phyloP scores from a whole-genome alignment of 2,329 filamentous ascomycete genomes.

The Salinomyces thailandicus region DNA sequence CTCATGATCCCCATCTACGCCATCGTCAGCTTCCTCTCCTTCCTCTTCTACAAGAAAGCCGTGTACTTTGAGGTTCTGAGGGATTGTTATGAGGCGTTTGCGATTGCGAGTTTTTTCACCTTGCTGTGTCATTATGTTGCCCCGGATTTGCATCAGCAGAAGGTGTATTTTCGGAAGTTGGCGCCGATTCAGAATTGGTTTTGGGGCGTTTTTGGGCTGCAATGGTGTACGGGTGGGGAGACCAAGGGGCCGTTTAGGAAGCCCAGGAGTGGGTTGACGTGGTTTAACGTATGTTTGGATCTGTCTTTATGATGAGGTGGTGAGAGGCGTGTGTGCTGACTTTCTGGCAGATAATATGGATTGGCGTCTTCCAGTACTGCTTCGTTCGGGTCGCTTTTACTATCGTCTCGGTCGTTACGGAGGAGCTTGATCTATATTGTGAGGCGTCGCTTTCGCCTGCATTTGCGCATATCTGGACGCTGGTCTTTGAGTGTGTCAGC shows the following conservation, averaged over 20 bases:
- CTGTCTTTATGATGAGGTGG: background rate
- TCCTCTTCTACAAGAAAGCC: conserved; percentile 63
- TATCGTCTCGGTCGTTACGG: conserved; percentile 61
- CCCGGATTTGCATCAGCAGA: conserved; percentile 67
- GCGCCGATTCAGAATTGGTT: conserved; percentile 59
- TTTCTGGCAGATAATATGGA: conserved; percentile 55
- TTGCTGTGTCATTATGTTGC: conserved; percentile 72
- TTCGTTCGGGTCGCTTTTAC: conserved; percentile 72
- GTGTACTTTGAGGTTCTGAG: conserved; percentile 73
- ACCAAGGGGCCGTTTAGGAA: conserved; percentile 56
- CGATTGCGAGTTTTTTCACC: conserved; percentile 77
- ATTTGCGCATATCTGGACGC: conserved; percentile 77
- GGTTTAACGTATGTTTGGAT: conserved; percentile 60
- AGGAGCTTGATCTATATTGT: conserved; percentile 63
- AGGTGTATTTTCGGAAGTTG: conserved; percentile 65
- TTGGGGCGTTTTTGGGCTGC: conserved; percentile 59
- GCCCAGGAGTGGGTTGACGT: conserved; percentile 72
- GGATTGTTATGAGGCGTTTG: conserved; percentile 83
- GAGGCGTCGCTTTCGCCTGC: conserved; percentile 65
- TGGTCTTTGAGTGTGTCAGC: conserved; percentile 58
- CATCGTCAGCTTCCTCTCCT: conserved; percentile 60
- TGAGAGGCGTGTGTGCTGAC: conserved; percentile 14
- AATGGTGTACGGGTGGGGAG: conserved; percentile 59
- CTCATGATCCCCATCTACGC: conserved; percentile 81
- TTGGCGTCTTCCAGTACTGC: conserved; percentile 77